phyloP scores from a whole-genome alignment of 768 basidiomycete genomes.

The Leccinum boreale region DNA sequence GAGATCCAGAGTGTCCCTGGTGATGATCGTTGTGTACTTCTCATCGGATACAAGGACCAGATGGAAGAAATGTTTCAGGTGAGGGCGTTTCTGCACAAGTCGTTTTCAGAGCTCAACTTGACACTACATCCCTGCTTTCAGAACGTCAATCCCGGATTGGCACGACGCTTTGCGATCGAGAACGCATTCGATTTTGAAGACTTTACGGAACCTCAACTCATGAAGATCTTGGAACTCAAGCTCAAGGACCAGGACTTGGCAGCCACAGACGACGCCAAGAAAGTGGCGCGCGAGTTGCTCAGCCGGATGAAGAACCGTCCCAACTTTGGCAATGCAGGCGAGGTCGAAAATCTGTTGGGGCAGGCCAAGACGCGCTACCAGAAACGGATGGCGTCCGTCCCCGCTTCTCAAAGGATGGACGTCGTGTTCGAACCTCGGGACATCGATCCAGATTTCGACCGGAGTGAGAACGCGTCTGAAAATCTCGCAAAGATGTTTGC shows the following conservation, averaged over 20 bases:
- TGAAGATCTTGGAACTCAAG: slow-evolving; percentile 52
- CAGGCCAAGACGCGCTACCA: slow-evolving; percentile 50
- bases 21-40: slow-evolving; percentile 66
- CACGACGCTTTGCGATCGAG: slow-evolving; percentile 66
- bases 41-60: slow-evolving; percentile 63
- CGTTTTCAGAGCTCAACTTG: not conserved
- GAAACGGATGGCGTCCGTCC: slow-evolving; percentile 33
- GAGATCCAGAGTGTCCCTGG: slow-evolving; percentile 69
- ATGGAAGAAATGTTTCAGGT: slow-evolving; percentile 79
- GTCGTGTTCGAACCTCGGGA: slow-evolving; percentile 45
- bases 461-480: slow-evolving; percentile 41
- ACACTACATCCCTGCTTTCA: slow-evolving; percentile 21
- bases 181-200: slow-evolving; percentile 67
- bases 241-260: slow-evolving; percentile 54
- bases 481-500: slow-evolving; percentile 60
- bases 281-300: slow-evolving; percentile 51
- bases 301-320: slow-evolving; percentile 38
- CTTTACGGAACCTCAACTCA: slow-evolving; percentile 53
- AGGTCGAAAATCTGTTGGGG: slow-evolving; percentile 60
- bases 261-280: slow-evolving; percentile 57
- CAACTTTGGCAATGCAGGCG: slow-evolving; percentile 67
- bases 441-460: slow-evolving; percentile 63
- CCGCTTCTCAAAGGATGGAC: slow-evolving; percentile 21
- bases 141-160: slow-evolving; percentile 71
- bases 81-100: not conserved